Evolutionary conservation across 441 rosid species (phyloP), one percentile per base, ranked within the genome.

Genomic region (Euphorbia celastroides): DNA sequence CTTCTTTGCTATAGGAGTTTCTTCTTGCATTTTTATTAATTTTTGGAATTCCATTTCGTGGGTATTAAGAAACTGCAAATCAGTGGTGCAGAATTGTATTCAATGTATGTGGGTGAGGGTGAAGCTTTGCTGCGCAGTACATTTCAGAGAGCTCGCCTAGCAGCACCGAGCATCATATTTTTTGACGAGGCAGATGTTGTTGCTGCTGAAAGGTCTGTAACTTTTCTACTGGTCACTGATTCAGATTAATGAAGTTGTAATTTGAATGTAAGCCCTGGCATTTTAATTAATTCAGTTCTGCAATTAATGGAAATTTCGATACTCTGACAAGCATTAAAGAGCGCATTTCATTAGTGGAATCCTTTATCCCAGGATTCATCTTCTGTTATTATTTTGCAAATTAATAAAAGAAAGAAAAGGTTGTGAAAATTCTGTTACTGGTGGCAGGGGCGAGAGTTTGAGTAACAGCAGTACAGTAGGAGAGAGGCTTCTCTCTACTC

Each of bases 41-140:
- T 46, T 38, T 46, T 44, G 44, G 28, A 64, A 6, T 51, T 55
- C 50, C 17, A n/a, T 41, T 56, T 52, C 57, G 17, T 66, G 65
- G 62, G 59, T 41, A 55, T 28, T 67, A 25, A 62, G 64, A 52
- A 38, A n/a, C 28, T 57, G 42, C 27, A 30, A 38, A 60, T 77
- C 84, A 90, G 97, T 75, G 95, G 99, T 72, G 95, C 97, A 67
- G 97, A 93, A 78, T 78, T 93, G 55, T 91, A 85, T 70, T 93
- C 99, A 1, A 89, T 90, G 97, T 93, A 93, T 73, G 99, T 91
- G 67, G 99, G 97, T 69, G 99, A 93, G 83, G 92, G 99, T 66
- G 99, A 93, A 86, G 93, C 97, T 57, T 81, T 93, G 70, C 70
- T 91, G 76, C 86, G 96, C 12, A 85, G 81, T 74, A 93, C 90